phyloP scores from a whole-genome alignment of 2,329 filamentous ascomycete genomes.

The Xylaria polymorpha region DNA sequence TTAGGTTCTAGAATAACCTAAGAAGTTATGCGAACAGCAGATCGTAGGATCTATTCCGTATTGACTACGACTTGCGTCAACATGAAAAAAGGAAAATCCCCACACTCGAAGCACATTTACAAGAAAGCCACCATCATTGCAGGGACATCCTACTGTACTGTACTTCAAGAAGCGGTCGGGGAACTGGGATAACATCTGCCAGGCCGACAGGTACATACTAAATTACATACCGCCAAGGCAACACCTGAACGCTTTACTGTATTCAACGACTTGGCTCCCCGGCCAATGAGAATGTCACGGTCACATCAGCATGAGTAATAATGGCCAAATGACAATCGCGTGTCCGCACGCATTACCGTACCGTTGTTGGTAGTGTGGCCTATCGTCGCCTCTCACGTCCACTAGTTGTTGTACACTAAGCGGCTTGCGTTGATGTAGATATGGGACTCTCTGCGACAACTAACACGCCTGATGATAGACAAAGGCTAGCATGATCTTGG shows the following conservation, averaged over 20 bases:
- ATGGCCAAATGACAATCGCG: slow-evolving; percentile 29
- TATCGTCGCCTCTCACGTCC: background rate
- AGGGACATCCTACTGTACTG: background rate
- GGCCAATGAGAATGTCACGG: slow-evolving; percentile 27
- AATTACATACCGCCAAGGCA: slow-evolving; percentile 33
- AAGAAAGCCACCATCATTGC: slow-evolving; percentile 5
- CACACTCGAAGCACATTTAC: slow-evolving; percentile 1
- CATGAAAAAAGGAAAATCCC: background rate
- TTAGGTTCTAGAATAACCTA: slow-evolving; percentile 20
- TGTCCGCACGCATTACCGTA: slow-evolving; percentile 6
- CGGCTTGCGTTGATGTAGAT: slow-evolving; percentile 1
- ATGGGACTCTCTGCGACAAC: background rate
- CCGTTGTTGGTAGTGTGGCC: background rate
- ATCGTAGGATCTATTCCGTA: slow-evolving; percentile 16
- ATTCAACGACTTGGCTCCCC: background rate
- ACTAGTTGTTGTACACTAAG: slow-evolving; percentile 1
- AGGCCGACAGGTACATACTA: slow-evolving; percentile 23
- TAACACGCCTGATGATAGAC: background rate
- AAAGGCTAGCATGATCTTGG: slow-evolving; percentile 5
- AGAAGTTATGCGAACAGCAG: slow-evolving; percentile 6
- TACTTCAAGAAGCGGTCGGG: slow-evolving; percentile 10
- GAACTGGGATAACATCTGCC: slow-evolving; percentile 18
- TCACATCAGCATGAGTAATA: slow-evolving; percentile 30
- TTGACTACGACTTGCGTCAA: slow-evolving; percentile 6
- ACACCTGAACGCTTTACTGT: slow-evolving; percentile 18